Conservation (phyloP, 768 basidiomycete genomes). For the Cyathus striatus region DNA sequence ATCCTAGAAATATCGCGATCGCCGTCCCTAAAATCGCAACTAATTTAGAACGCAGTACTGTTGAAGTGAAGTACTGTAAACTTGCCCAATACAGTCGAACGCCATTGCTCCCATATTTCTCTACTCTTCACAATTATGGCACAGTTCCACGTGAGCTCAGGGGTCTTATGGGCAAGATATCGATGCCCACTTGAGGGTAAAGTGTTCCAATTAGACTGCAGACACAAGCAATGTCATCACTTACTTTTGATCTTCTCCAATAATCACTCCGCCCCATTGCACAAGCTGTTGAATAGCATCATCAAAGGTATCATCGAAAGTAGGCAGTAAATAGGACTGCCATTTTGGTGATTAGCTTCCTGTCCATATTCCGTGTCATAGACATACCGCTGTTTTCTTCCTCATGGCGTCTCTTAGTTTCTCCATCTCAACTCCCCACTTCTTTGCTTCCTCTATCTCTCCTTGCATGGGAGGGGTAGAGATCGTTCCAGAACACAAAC, state of each 20-base stretch:
- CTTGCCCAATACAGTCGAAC: slow-evolving; percentile 57
- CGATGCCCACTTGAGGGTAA: slow-evolving; percentile 50
- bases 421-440: slow-evolving; percentile 68
- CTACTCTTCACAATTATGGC: slow-evolving; percentile 58
- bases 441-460: slow-evolving; percentile 67
- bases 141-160: slow-evolving; percentile 65
- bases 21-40: slow-evolving; percentile 16
- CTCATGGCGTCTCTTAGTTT: slow-evolving; percentile 53
- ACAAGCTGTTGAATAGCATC: slow-evolving; percentile 76
- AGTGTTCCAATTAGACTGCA: not conserved
- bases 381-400: slow-evolving; percentile 49
- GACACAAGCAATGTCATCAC: slow-evolving; percentile 18
- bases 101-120: slow-evolving; percentile 68
- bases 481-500: slow-evolving; percentile 54
- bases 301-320: slow-evolving; percentile 70
- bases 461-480: slow-evolving; percentile 28
- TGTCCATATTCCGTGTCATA: no score
- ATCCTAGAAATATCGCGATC: slow-evolving; percentile 22
- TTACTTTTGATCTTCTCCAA: slow-evolving; percentile 61
- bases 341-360: no score
- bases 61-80: slow-evolving; percentile 1
- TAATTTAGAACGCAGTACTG: not conserved
- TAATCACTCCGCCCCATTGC: slow-evolving; percentile 68
- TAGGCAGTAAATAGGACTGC: slow-evolving; percentile 50
- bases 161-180: slow-evolving; percentile 71